phyloP scores from a whole-genome alignment of 768 basidiomycete species.

The Favolaschia claudopus region DNA sequence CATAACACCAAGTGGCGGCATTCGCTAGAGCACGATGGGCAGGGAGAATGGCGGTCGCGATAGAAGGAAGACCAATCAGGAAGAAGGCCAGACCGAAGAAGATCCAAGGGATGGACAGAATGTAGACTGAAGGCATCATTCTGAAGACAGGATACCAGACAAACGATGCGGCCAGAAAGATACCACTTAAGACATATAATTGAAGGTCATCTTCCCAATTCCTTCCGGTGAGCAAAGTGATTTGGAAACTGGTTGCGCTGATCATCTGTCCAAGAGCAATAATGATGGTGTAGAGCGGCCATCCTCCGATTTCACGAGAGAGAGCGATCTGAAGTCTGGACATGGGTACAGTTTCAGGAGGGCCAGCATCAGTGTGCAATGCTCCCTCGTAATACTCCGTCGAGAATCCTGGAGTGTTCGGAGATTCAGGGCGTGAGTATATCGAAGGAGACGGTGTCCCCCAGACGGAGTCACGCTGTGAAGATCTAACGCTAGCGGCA shows the following conservation, averaged over 20 bases:
- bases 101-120: conserved; percentile 87
- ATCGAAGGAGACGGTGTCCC: conserved; percentile 71
- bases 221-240: conserved; percentile 87
- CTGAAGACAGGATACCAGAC: conserved; percentile 94
- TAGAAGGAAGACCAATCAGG: conserved; percentile 86
- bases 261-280: conserved; percentile 91
- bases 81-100: conserved; percentile 94
- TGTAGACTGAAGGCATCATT: conserved; percentile 86
- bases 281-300: conserved; percentile 92
- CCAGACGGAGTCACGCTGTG: conserved; percentile 83
- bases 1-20: conserved; percentile 90
- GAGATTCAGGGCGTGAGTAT: conserved; percentile 78
- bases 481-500: conserved; percentile 81
- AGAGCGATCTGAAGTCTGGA: conserved; percentile 84
- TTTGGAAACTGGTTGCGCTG: conserved; percentile 93
- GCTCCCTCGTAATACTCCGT: conserved; percentile 53
- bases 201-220: conserved; percentile 84
- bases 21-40: conserved; percentile 76
- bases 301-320: conserved; percentile 79
- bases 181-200: conserved; percentile 88
- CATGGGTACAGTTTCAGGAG: conserved; percentile 78
- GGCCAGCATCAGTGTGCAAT: conserved; percentile 55
- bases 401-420: conserved; percentile 59
- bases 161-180: conserved; percentile 85
- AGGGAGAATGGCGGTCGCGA: conserved; percentile 62